phyloP scores from a whole-genome alignment of 176 grass and related monocot genomes.

The Triticum timopheevii region DNA sequence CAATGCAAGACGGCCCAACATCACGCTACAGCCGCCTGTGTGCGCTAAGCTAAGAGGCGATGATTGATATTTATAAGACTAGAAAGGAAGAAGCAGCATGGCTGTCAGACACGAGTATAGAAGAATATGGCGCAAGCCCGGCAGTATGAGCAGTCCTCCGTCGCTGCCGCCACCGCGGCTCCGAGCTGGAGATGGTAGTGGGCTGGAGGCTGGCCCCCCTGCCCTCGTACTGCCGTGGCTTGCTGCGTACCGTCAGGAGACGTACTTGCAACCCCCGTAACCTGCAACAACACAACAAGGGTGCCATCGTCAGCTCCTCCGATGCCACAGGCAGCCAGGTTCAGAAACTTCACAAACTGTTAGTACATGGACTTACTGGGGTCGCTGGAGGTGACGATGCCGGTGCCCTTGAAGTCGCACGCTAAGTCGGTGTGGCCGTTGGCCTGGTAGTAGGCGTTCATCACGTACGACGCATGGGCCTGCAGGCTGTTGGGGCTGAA shows the following conservation, averaged over 20 bases:
- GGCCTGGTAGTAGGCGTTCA: constrained; percentile 73
- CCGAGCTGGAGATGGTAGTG: constrained; percentile 19
- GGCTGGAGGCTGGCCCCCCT: constrained; percentile 34
- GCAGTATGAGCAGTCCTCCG: constrained; percentile 20
- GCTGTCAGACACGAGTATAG: constrained; percentile 40
- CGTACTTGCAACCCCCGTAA: constrained; percentile 48
- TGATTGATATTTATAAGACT: constrained; percentile 3
- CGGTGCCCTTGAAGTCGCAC: constrained; percentile 62
- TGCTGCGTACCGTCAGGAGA: constrained; percentile 53
- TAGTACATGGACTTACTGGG: constrained; percentile 41
- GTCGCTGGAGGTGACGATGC: constrained; percentile 43
- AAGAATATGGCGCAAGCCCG: constrained; percentile 46
- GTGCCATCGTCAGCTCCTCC: background rate
- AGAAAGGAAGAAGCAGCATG: constrained; percentile 32
- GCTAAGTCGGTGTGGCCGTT: constrained; percentile 39
- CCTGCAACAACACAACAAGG: constrained; percentile 3
- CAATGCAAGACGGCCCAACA: too few species aligned
- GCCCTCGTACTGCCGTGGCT: constrained; percentile 42
- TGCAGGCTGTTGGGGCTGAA: constrained; percentile 51
- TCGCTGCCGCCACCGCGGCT: constrained; percentile 16
- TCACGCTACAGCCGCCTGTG: background rate
- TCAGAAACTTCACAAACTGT: background rate
- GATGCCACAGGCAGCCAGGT: background rate
- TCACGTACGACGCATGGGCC: constrained; percentile 55
- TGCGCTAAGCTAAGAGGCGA: constrained; percentile 10